Evolutionary conservation across 768 basidiomycete species (phyloP), one percentile per base, ranked within the genome.

Genomic region (Mycena vitilis): DNA sequence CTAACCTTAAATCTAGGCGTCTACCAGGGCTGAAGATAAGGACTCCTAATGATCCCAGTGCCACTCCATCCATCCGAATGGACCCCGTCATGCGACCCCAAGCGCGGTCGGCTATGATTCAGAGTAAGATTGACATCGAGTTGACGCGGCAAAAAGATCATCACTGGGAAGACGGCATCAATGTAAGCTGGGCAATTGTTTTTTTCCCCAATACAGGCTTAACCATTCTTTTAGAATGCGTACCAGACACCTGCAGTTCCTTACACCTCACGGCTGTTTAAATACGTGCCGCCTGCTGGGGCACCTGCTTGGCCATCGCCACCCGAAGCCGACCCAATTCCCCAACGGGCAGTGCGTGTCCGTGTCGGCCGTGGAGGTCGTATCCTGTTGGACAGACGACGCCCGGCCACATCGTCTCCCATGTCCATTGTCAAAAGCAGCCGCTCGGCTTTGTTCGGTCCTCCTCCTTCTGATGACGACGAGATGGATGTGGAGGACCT

Each of bases 101-200:
- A 77, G 92, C 94, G 63, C 89, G 94, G 42, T 79, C 86, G 51
- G 82, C 83, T 4, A 80, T 84, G 22, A 91, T 95, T 71, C 85
- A 82, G 64, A 85, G 83, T 63, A 86, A 86, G 75, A 87, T 92
- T 78, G 95, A 92, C 75, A 84, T 84, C 16, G 84, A 88, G 55
- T 77, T 91, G 74, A 82, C 79, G 36, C 83, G 83, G 54, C 89
- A 91, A 78, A 92, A 90, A 75, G 95, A 97, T 73, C 87, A 90
- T 63, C 87, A 89, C 54, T 98, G 95, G 93, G 96, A 98, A 73
- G 96, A 98, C 75, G 83, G 86, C 58, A 86, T 95, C 71, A 95
- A 97, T 79, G 93, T 95, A 75, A 75, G 87, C 78, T 2, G 58
- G 47, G 34, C 11, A 40, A 3, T 20, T 18, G 48, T 38, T 3